phyloP scores from a whole-genome alignment of 2,329 filamentous ascomycete species.

The Pestalotiopsis sp. region DNA sequence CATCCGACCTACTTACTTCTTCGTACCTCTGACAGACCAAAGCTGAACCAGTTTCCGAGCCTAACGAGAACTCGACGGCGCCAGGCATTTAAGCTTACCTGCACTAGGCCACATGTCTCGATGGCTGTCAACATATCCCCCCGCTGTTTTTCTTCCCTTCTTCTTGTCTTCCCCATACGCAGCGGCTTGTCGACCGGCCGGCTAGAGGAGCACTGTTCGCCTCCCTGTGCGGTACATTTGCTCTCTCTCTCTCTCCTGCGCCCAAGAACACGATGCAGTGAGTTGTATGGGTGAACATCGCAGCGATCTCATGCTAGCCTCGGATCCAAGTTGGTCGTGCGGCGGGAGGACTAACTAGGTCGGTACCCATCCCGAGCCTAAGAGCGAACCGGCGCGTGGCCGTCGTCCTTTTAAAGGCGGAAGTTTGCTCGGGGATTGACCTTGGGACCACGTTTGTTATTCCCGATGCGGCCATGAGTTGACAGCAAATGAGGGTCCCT shows the following conservation, averaged over 20 bases:
- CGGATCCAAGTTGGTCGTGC: neutral
- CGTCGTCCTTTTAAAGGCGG: neutral
- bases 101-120: neutral
- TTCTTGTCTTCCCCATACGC: too few species aligned
- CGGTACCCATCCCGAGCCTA: neutral
- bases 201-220: neutral
- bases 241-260: neutral
- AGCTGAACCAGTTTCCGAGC: neutral
- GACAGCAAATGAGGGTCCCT: neutral
- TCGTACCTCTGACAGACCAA: neutral
- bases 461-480: neutral
- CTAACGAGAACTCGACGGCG: neutral
- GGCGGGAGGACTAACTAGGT: neutral
- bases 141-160: neutral
- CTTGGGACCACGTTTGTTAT: neutral
- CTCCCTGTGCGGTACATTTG: neutral
- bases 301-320: neutral
- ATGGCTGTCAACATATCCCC: neutral
- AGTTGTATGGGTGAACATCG: neutral
- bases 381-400: neutral
- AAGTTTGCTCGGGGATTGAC: too few species aligned
- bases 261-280: neutral
- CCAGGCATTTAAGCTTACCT: neutral
- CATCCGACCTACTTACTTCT: too few species aligned
- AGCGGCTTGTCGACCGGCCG: neutral